These are phyloP conservation scores for Tetrastigma voinierianum DNA, from an alignment of 164 flowering plant species.

Conservation along the genomic window DNA sequence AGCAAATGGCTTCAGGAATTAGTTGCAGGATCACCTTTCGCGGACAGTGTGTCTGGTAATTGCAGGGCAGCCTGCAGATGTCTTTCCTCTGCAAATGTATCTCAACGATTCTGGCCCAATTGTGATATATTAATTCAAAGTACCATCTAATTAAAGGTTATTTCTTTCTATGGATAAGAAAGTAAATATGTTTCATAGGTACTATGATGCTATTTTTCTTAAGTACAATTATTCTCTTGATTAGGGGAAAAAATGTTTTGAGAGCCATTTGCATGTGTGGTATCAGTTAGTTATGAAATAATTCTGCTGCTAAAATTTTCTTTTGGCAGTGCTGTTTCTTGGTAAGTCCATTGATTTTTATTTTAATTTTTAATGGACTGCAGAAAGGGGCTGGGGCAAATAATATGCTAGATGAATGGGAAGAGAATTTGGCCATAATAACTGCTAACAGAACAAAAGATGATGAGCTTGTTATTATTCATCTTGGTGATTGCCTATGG, in stretches of 20 bases:
- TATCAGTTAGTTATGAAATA: neutral
- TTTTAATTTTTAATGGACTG: slow-evolving; percentile 27
- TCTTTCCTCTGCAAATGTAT: slow-evolving; percentile 49
- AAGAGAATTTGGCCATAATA: slow-evolving; percentile 83
- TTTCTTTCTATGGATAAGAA: no score
- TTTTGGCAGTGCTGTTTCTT: neutral
- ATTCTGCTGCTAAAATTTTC: neutral
- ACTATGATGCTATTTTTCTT: no score
- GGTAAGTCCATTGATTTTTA: neutral
- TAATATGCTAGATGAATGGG: slow-evolving; percentile 85
- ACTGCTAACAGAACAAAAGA: slow-evolving; percentile 86
- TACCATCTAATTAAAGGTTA: neutral
- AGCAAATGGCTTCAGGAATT: slow-evolving; percentile 86
- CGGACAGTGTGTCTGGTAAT: slow-evolving; percentile 87
- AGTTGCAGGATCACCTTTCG: slow-evolving; percentile 83
- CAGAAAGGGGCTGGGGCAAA: slow-evolving; percentile 32
- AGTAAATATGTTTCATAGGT: no score
- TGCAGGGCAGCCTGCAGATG: slow-evolving; percentile 94
- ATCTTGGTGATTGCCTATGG: slow-evolving; percentile 93
- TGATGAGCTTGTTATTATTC: slow-evolving; percentile 85
- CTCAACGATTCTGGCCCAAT: slow-evolving; percentile 65
- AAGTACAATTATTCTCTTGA: no score
- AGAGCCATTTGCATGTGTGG: neutral
- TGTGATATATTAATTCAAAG: slow-evolving; percentile 26
- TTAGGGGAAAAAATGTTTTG: neutral